Evolutionary conservation across 768 basidiomycete species (phyloP).

Genomic region (Suillus bovinus): DNA sequence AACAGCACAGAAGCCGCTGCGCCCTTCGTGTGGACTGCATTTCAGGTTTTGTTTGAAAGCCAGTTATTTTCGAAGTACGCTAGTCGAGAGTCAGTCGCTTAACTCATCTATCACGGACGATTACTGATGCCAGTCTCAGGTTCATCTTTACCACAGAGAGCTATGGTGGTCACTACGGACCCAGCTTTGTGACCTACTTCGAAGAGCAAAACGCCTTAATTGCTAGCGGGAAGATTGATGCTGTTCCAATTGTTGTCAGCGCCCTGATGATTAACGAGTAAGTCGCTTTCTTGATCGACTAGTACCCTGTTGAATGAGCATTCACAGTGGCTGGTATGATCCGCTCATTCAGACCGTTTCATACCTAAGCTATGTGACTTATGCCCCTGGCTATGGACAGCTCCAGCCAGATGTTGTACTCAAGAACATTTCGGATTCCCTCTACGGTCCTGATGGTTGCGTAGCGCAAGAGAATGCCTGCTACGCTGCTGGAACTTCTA

Average conservation of each 20-base stretch:
- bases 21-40: constrained; percentile 60
- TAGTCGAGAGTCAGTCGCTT: too few relatives aligned
- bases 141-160: too few relatives aligned
- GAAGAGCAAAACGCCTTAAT: too few relatives aligned
- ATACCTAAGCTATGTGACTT: constrained; percentile 57
- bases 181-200: too few relatives aligned
- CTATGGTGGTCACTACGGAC: too few relatives aligned
- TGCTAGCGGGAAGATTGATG: constrained; percentile 41
- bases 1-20: constrained; percentile 54
- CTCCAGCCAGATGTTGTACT: constrained; percentile 51
- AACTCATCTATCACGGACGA: too few relatives aligned
- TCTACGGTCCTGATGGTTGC: constrained; percentile 51
- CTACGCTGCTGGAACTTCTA: constrained; percentile 50
- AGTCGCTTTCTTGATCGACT: constrained; percentile 4
- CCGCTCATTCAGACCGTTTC: constrained; percentile 63
- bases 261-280: constrained; percentile 69
- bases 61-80: constrained; percentile 49
- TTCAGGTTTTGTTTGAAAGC: constrained; percentile 66
- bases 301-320: neutral
- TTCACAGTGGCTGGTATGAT: constrained; percentile 60
- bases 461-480: constrained; percentile 55
- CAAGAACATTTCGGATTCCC: constrained; percentile 47
- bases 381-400: constrained; percentile 68
- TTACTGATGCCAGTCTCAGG: too few relatives aligned
- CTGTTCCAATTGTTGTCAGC: constrained; percentile 53